Base-by-base conservation (phyloP, 1,284 basidiomycete genomes). In the Sporisorium graminicola region DNA sequence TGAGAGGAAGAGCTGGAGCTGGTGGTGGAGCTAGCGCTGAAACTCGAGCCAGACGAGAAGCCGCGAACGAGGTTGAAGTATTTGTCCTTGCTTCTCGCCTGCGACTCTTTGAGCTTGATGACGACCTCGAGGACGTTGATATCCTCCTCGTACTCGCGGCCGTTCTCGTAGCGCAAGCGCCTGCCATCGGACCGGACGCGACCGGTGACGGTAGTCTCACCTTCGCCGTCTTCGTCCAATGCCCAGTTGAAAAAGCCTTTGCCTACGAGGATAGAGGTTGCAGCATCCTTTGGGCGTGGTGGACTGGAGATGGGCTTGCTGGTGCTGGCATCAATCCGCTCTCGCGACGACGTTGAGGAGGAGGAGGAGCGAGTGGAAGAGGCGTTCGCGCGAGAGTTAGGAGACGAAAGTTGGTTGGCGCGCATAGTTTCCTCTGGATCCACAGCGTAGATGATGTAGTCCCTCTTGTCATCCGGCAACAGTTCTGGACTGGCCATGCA, bases 361-460 rank as follows among this genome's bases (percentile, higher is more conserved):
- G 73, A 60, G 20, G 72, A 55, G 24, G 72, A 56, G 26, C 65
- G 65, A 9, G 68, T 42, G 16, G 68, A 58, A 10, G 65, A 51
- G 12, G 60, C 33, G 26, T 59, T 51, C 3, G 53, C 59, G n/a
- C 59, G 64, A 14, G 64, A 59, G 5, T 72, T 56, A 10, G 74
- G 69, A 22, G 77, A 78, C 22, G 70, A 29, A 44, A 66, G 64
- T 31, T 66, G 63, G 22, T 56, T 65, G 27, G 71, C 78, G 20
- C 80, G 76, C 46, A 79, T 47, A 2, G 82, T 77, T 65, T 85
- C 83, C 26, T 81, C 77, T 5, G 82, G 82, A 46, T 85, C 83
- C 54, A 83, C 78, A n/a, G 81, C 83, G 52, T 85, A 85, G 56
- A 85, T 80, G 61, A 81, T 83, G 60, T 79, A 85, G 66, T 85